Percentiles rank a stretch among this genome's conserved stretches.
Conservation (phyloP, 1,284 basidiomycete genomes). For the Nidula niveotomentosa region DNA sequence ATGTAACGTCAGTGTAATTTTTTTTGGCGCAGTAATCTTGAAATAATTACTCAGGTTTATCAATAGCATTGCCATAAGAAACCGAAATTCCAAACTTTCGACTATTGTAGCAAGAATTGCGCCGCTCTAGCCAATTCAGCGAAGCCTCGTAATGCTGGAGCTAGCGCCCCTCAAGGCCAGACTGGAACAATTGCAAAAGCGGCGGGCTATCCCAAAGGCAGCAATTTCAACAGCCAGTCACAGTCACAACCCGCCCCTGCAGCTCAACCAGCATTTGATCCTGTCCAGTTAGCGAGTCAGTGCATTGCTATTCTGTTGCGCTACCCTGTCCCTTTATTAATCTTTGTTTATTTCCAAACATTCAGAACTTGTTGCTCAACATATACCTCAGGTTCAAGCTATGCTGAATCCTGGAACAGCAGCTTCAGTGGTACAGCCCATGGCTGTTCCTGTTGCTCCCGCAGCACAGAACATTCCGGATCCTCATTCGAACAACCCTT, state of each 20-base stretch:
- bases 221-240: constrained; percentile 10
- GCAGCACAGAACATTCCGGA: not conserved
- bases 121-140: constrained; percentile 32
- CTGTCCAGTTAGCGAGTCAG: constrained; percentile 38
- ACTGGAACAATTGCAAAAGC: constrained; percentile 5
- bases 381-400: constrained; percentile 37
- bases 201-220: constrained; percentile 10
- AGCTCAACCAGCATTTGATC: constrained; percentile 22
- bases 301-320: not conserved
- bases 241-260: constrained; percentile 11
- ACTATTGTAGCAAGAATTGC: constrained; percentile 51
- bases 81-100: constrained; percentile 46
- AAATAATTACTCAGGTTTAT: not conserved
- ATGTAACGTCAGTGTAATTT: constrained; percentile 34
- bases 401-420: constrained; percentile 17
- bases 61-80: constrained; percentile 47
- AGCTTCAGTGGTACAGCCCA: constrained; percentile 3
- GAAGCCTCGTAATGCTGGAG: constrained; percentile 10
- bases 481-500: constrained; percentile 23
- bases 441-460: not conserved
- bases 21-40: not conserved
- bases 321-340: no score
- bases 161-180: constrained; percentile 5
- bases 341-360: not conserved
- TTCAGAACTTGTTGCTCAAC: constrained; percentile 37